Evolutionary conservation across 148 eudicot genomes (phyloP), one percentile per base, ranked within the genome.

Genomic region (Pouteria glomerata): DNA sequence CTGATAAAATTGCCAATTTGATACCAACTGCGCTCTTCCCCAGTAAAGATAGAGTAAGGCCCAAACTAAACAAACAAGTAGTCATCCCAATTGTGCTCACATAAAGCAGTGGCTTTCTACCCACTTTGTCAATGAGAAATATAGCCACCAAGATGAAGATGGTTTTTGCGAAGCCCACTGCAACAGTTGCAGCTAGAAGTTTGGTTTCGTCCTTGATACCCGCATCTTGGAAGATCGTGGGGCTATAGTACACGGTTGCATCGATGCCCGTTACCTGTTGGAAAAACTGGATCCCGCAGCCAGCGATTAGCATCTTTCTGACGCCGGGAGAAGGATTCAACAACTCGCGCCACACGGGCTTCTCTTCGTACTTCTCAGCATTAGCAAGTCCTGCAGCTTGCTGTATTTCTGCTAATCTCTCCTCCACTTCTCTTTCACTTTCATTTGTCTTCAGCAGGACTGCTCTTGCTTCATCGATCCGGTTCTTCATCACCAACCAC

Each of bases 21-120:
- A 87, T 77, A 8, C 95, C 97, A 7, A 84, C 19, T 3, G 80
- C 56, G 23, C 83, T 56, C 19, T 85, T 78, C 33, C 77, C 85
- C 3, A 84, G 73, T 1, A 85, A 37, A 10, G 87, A 76, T 73
- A 94, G 81, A 15, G 89, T 85, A 23, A 88, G 57, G 48, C 95
- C 89, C 3, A 94, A 69, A 12, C 85, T 79, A 35, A 89, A 74
- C 80, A 94, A 78, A 71, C 93, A 87, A 13, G 53, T 15, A 4
- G 97, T 87, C 97, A 94, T 94, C 3, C 98, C 98, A 61, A 91
- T 80, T 51, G 96, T 91, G 86, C 97, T 94, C 21, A 81, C 84
- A 59, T 86, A 89, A 16, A 94, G 96, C 80, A 94, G 47, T 1
- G 98, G 98, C 67, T 90, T 90, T 73, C 97, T 74, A 5, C 98